Evolutionary conservation across 495 filamentous ascomycete genomes (phyloP), one percentile per base, ranked within the genome.

Genomic region (Alectoria sarmentosa): DNA sequence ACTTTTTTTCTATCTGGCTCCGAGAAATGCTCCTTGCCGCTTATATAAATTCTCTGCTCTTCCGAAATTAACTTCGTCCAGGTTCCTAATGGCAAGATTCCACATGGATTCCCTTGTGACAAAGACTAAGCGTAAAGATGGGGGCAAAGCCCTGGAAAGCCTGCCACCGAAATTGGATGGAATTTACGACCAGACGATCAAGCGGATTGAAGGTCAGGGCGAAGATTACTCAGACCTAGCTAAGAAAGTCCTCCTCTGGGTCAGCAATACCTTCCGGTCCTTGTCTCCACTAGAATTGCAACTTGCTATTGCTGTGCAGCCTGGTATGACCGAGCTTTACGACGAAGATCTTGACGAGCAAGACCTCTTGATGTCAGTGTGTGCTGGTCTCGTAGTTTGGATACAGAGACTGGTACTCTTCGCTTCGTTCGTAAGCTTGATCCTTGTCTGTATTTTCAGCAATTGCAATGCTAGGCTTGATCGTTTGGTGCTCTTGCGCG

Each of bases 81-180:
- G 61, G 61, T 62, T 62, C 3, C 34, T 62, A 1, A 37, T 32
- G 39, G 61, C 61, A 6, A 49, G 61, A 13, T 62, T 62, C 23
- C 61, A 62, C 34, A 62, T 62, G 61, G 61, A 62, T 21, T 28
- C 44, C 13, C 32, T 55, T 1, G 44, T 52, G 13, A 41, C 39
- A 2, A 62, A 62, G 23, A 62, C 61, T 3, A 62, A 62, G 26
- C 48, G 46, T 19, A 62, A 23, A 39, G n/a, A 62, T 26, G 23
- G 55, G 28, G 14, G 48, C 32, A 39, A 62, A 5, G 61, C 61
- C 38, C 48, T 62, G 4, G 48, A 54, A 26, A 38, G 19, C 15
- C 48, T 42, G 19, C 61, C 61, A 23, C 61, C 34, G 28, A 48
- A 38, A n/a, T 4, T 62, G 15, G 48, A 62, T 21, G 61, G 52